phyloP scores from a whole-genome alignment of 2,329 filamentous ascomycete genomes.

The Rachicladosporium sp. region DNA sequence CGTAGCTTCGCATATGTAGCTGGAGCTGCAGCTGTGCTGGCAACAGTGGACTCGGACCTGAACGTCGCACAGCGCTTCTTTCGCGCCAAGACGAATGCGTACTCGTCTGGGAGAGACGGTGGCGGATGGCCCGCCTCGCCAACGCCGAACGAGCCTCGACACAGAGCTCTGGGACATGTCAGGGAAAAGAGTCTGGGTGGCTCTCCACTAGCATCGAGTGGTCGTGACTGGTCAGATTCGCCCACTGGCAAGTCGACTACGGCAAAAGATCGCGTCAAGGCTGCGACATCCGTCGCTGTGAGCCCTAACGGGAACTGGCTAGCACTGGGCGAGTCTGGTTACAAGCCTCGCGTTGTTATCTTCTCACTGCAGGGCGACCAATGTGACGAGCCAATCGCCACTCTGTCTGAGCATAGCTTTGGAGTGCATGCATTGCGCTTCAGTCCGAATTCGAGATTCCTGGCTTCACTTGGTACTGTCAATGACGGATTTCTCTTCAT shows the following conservation, averaged over 20 bases:
- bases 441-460: constrained; percentile 71
- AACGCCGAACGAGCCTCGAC: constrained; percentile 15
- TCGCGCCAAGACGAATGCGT: constrained; percentile 43
- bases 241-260: constrained; percentile 62
- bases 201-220: constrained; percentile 28
- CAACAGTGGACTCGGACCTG: constrained; percentile 54
- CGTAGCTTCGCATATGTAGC: constrained; percentile 76
- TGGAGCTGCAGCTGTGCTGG: constrained; percentile 84
- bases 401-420: constrained; percentile 78
- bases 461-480: constrained; percentile 75
- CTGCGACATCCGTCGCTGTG: constrained; percentile 79
- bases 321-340: constrained; percentile 88
- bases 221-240: constrained; percentile 45
- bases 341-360: constrained; percentile 79
- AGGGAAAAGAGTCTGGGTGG: constrained; percentile 32
- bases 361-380: constrained; percentile 68
- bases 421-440: constrained; percentile 83
- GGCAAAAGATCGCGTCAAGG: constrained; percentile 84
- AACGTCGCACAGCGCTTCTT: constrained; percentile 72
- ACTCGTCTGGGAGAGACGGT: constrained; percentile 11
- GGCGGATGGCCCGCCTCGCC: constrained; percentile 13
- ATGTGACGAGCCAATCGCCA: constrained; percentile 71
- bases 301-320: constrained; percentile 78
- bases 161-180: constrained; percentile 11
- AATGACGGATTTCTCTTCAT: constrained; percentile 93